Conservation (phyloP, 768 basidiomycete genomes). For the Punctularia strigosozonata region DNA sequence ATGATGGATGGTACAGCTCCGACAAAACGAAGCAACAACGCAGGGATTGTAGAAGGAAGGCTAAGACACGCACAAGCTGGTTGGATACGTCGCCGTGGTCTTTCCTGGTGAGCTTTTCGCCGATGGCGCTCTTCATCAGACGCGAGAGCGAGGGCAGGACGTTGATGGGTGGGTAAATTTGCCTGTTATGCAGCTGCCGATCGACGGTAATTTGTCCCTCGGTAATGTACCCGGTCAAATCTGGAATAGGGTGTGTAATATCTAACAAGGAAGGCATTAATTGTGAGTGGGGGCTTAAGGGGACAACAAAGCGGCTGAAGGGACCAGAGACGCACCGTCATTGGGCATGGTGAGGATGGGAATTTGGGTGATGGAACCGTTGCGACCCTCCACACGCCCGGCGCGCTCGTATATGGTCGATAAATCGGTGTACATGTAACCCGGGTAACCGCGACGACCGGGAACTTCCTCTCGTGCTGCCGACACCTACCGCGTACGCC, state of each 20-base stretch:
- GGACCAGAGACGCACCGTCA: constrained; percentile 55
- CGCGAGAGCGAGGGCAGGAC: constrained; percentile 97
- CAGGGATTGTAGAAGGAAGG: constrained; percentile 9
- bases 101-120: constrained; percentile 92
- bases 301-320: constrained; percentile 2
- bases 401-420: constrained; percentile 99
- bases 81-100: constrained; percentile 99
- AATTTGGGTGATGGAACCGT: constrained; percentile 99
- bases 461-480: constrained; percentile 99
- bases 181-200: constrained; percentile 90
- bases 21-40: constrained; percentile 17
- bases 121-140: constrained; percentile 99
- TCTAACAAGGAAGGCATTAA: constrained; percentile 34
- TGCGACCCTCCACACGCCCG: constrained; percentile 93
- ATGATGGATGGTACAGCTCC: too few species aligned
- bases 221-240: constrained; percentile 98
- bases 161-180: constrained; percentile 99
- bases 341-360: constrained; percentile 99
- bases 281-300: not conserved
- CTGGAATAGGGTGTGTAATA: constrained; percentile 99
- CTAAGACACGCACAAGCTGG: constrained; percentile 61
- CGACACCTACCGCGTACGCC: constrained; percentile 75
- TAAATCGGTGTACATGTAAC: constrained; percentile 98
- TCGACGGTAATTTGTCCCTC: constrained; percentile 99
- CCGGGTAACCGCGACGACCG: constrained; percentile 96